These are phyloP conservation scores for Penicillium waksmanii DNA, from an alignment of 495 filamentous ascomycete genomes.

Conservation along the genomic window DNA sequence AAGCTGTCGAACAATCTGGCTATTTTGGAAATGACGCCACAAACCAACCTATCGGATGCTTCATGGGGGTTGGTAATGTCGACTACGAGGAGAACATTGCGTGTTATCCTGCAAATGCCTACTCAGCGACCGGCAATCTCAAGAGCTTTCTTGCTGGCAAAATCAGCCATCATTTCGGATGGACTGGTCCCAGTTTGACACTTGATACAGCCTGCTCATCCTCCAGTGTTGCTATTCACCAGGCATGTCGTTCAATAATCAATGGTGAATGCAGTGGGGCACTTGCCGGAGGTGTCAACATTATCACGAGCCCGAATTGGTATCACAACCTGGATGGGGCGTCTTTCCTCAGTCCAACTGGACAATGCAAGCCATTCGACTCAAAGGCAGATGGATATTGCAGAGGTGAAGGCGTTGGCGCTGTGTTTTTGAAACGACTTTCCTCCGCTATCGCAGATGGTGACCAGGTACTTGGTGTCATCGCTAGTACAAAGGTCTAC, in stretches of 20 bases:
- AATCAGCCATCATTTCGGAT: conserved; percentile 43
- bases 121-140: conserved; percentile 32
- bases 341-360: conserved; percentile 45
- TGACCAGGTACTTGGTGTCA: conserved; percentile 64
- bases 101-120: conserved; percentile 37
- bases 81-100: conserved; percentile 43
- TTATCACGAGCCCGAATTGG: conserved; percentile 33
- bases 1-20: conserved; percentile 48
- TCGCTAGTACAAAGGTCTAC: conserved; percentile 60
- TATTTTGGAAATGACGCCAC: conserved; percentile 20
- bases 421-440: conserved; percentile 56
- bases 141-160: conserved; percentile 30
- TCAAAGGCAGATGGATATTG: conserved; percentile 40
- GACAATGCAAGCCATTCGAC: conserved; percentile 68
- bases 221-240: conserved; percentile 37
- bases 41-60: conserved; percentile 29
- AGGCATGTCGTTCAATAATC: conserved; percentile 37
- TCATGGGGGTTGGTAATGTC: conserved; percentile 30
- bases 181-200: conserved; percentile 41
- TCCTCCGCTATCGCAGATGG: conserved; percentile 61
- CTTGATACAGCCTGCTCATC: conserved; percentile 52
- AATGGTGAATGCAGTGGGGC: conserved; percentile 35
- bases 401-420: conserved; percentile 39
- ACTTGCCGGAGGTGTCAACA: conserved; percentile 42
- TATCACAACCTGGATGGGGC: conserved; percentile 42